Conservation (phyloP, 2,329 filamentous ascomycete genomes). For the Colletotrichum sansevieriae region DNA sequence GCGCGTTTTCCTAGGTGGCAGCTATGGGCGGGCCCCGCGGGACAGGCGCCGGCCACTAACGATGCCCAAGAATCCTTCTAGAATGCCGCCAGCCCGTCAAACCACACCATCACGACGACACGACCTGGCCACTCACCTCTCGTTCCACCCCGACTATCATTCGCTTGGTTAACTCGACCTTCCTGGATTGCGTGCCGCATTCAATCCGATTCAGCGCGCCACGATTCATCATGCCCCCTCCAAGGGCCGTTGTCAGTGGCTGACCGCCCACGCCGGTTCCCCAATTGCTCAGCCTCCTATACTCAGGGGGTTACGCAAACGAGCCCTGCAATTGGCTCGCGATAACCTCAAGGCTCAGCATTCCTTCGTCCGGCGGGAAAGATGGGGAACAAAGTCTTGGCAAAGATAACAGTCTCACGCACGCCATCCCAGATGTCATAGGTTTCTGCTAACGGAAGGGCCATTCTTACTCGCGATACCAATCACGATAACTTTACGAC, state of each 20-base stretch:
- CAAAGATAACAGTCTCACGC: conserved; percentile 38
- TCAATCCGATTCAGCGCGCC: conserved; percentile 6
- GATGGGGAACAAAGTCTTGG: conserved; percentile 38
- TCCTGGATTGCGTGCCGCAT: neutral
- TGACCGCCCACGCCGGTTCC: conserved; percentile 1
- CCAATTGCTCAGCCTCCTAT: conserved; percentile 16
- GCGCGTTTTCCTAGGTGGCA: neutral
- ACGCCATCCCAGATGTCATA: conserved; percentile 17
- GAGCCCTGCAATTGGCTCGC: conserved; percentile 31
- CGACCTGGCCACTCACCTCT: conserved; percentile 11
- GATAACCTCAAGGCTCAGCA: conserved; percentile 5
- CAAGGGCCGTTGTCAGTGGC: conserved; percentile 21
- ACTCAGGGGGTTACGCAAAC: conserved; percentile 21
- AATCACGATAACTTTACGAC: conserved; percentile 19
- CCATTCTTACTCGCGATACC: conserved; percentile 18
- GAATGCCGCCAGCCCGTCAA: conserved; percentile 30
- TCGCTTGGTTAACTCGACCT: neutral
- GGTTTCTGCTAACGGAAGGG: conserved; percentile 24
- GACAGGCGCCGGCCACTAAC: conserved; percentile 8
- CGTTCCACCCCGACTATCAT: neutral
- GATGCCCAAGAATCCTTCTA: conserved; percentile 35
- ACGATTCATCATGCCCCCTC: neutral
- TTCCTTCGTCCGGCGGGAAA: conserved; percentile 25
- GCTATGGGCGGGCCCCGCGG: conserved; percentile 14
- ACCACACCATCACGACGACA: conserved; percentile 28